Conservation (phyloP, 192 early-diverging fungal species). For the Chytriomyces sp. region DNA sequence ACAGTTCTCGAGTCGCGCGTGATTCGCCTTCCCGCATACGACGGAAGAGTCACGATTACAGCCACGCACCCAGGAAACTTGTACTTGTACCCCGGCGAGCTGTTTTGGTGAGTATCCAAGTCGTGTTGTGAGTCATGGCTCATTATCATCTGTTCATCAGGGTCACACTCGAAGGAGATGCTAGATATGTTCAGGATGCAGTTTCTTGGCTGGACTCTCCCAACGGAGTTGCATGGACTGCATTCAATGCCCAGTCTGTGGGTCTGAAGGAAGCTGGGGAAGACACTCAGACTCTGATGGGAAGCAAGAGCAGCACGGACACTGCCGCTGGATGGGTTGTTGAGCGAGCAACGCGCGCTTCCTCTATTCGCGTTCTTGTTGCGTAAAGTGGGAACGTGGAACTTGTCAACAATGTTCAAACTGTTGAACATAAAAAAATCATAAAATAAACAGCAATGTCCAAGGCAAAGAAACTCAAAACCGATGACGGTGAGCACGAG, state of each 20-base stretch:
- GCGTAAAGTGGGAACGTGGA: not conserved
- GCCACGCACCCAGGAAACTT: slow-evolving; percentile 11
- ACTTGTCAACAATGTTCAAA: too few species aligned
- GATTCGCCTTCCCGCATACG: slow-evolving; percentile 15
- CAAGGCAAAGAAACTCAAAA: slow-evolving; percentile 23
- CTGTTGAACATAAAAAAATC: too few species aligned
- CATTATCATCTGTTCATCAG: not conserved
- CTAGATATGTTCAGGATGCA: slow-evolving; percentile 14
- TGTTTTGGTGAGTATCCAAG: slow-evolving; percentile 20
- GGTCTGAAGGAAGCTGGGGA: not conserved
- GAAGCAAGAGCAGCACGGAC: not conserved
- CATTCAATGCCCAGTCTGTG: slow-evolving; percentile 9
- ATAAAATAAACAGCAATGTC: not conserved
- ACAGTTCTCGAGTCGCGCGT: slow-evolving; percentile 21
- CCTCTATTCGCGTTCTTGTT: slow-evolving; percentile 26
- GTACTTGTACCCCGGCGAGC: slow-evolving; percentile 30
- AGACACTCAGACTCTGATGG: not conserved
- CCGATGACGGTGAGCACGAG: slow-evolving; percentile 11
- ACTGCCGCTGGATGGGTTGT: slow-evolving; percentile 23
- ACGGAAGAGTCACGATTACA: slow-evolving; percentile 30
- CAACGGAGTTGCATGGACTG: slow-evolving; percentile 32
- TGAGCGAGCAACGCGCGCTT: slow-evolving; percentile 6
- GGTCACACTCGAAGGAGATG: slow-evolving; percentile 14
- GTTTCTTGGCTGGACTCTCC: slow-evolving; percentile 30
- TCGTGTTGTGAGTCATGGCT: not conserved